Base-by-base conservation (phyloP, 257 asterid species). In the Salvia rosmarinus region DNA sequence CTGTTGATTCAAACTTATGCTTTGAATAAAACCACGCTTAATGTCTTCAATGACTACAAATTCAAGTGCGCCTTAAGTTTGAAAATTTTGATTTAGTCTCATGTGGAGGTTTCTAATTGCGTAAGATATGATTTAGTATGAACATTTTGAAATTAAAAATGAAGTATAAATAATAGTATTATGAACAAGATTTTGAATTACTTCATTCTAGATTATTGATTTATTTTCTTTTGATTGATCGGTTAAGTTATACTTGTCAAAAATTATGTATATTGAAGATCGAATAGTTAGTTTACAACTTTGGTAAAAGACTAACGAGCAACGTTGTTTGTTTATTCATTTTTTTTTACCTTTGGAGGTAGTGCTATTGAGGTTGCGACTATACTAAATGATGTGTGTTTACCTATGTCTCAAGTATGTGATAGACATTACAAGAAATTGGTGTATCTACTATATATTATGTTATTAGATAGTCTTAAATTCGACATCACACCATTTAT, bases 251-350 rank as follows among this genome's bases (percentile, higher is more conserved):
- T 63, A 35, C 79, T 80, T 89, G 82, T 90, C 90, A 9, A 90
- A 88, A 76, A 91, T 96, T 60, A 91, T 91, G 97, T 91, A 91
- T 75, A 95, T 87, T 51, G 95, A 87, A 82, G 95, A 91, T 85
- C 85, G 90, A 76, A 89, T 89, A 57, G 82, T 91, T 66, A 88
- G 95, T 47, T 82, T 91, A 87, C 96, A 91, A 80, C 97, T 91
- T 28, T 89, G 97, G 96, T 89, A 70, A 10, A 4, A 40, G 6
- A 11, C 19, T 39, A 19, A 17, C 68, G 39, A 11, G 2, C 35
- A 32, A 13, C 54, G 5, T 0, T 12, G 5, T 12, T 17, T 60
- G 3, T 16, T 10, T 43, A 50, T 43, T 25, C 30, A 25, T n/a
- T 37, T 54, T 70, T n/a, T 30, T 17, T 25, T 0, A 52, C 5